A percentile compares a stretch with the other conserved stretches of the same genome.
phyloP scores from a whole-genome alignment of 2,329 filamentous ascomycete genomes.

The Monosporascus cannonballus region DNA sequence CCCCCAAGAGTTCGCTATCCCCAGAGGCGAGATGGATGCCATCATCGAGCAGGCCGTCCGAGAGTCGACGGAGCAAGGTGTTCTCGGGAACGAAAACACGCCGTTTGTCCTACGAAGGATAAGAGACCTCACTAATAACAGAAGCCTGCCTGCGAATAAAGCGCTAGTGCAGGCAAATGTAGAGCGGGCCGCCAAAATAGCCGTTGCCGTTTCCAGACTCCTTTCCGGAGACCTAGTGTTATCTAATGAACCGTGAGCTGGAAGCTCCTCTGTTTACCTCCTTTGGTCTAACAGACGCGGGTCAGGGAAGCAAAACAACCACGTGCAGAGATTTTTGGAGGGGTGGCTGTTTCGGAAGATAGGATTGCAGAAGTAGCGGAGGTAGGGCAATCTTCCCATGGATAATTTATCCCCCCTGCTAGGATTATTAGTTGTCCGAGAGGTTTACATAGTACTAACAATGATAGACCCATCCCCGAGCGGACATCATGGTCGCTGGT shows the following conservation, averaged over 20 bases:
- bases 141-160: constrained; percentile 68
- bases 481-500: constrained; percentile 81
- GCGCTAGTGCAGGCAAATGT: constrained; percentile 52
- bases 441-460: constrained; percentile 8
- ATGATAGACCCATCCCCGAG: constrained; percentile 20
- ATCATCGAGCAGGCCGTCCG: constrained; percentile 63
- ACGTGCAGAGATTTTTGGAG: constrained; percentile 4
- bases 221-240: constrained; percentile 22
- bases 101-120: constrained; percentile 78
- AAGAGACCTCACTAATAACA: constrained; percentile 67
- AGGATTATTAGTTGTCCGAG: neutral
- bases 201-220: constrained; percentile 45
- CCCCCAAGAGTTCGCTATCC: constrained; percentile 62
- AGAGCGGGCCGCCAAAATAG: constrained; percentile 46
- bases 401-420: neutral
- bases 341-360: constrained; percentile 7
- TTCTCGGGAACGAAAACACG: constrained; percentile 71
- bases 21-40: constrained; percentile 62
- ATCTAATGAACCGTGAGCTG: constrained; percentile 23
- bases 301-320: constrained; percentile 15
- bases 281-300: constrained; percentile 13
- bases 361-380: constrained; percentile 7
- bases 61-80: constrained; percentile 59
- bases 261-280: constrained; percentile 10
- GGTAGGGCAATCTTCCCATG: constrained; percentile 13